A percentile compares a stretch with the other conserved stretches of the same genome.
These are phyloP conservation scores for Xylaria bambusicola DNA, from an alignment of 495 filamentous ascomycete genomes.

Conservation along the genomic window DNA sequence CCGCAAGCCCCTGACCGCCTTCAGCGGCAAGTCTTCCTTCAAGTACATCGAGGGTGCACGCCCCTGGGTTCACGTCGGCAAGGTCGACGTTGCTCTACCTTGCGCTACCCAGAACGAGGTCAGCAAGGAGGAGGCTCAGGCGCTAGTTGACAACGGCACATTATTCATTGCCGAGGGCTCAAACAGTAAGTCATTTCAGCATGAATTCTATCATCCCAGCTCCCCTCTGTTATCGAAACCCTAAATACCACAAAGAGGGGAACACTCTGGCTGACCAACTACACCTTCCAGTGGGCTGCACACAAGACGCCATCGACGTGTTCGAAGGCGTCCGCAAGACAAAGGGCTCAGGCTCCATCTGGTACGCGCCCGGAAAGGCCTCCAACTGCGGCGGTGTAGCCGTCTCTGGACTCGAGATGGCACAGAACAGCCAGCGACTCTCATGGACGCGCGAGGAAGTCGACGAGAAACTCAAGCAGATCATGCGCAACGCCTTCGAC, in stretches of 20 bases:
- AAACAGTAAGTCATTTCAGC: conserved; percentile 64
- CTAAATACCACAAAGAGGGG: no score
- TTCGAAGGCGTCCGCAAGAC: conserved; percentile 81
- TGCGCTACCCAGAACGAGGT: conserved; percentile 98
- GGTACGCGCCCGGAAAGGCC: conserved; percentile 96
- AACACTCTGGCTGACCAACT: conserved; percentile 2
- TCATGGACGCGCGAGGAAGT: conserved; percentile 88
- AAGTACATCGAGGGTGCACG: conserved; percentile 86
- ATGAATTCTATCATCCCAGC: no score
- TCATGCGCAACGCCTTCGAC: conserved; percentile 94
- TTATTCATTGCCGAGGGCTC: conserved; percentile 94
- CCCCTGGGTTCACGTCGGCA: conserved; percentile 86
- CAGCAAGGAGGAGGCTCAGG: conserved; percentile 81
- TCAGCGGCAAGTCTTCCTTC: conserved; percentile 60
- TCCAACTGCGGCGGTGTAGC: conserved; percentile 98
- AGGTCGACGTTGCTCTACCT: conserved; percentile 89
- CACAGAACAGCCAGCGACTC: conserved; percentile 88
- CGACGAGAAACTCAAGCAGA: conserved; percentile 85
- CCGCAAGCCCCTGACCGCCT: conserved; percentile 75
- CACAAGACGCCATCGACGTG: conserved; percentile 89
- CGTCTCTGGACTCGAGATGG: conserved; percentile 98
- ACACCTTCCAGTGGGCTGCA: conserved; percentile 78
- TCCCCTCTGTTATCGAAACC: no score
- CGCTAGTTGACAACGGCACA: conserved; percentile 71
- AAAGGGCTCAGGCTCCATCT: conserved; percentile 72